Conservation (phyloP, 75 land plant genomes). For the Picea glauca region DNA sequence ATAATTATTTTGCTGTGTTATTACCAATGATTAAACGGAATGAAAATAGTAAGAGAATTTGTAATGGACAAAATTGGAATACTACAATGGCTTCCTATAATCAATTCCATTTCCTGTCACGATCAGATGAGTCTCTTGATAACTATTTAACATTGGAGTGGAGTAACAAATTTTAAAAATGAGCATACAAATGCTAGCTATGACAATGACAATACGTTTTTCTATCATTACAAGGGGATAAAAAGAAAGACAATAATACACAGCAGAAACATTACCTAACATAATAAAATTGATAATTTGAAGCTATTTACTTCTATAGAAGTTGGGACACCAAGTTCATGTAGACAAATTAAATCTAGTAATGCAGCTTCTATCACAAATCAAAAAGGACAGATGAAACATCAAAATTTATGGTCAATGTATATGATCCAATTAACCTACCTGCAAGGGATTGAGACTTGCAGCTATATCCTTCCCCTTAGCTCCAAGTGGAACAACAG, state of each 20-base stretch:
- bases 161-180: neutral
- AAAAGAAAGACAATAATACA: neutral
- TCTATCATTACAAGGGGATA: neutral
- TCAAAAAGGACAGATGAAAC: constrained; percentile 5
- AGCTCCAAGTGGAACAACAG: constrained; percentile 71
- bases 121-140: neutral
- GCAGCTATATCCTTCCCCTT: constrained; percentile 54
- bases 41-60: neutral
- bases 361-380: neutral
- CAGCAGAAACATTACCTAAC: neutral
- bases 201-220: neutral
- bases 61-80: neutral
- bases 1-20: neutral
- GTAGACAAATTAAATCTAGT: neutral
- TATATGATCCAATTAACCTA: constrained; percentile 17
- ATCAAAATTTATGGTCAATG: neutral
- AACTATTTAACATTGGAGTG: neutral
- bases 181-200: neutral
- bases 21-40: neutral
- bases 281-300: neutral
- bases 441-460: constrained; percentile 52
- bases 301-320: neutral
- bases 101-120: neutral
- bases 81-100: neutral
- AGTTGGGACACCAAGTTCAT: neutral